Evolutionary conservation across 2,329 filamentous ascomycete species (phyloP).

Genomic region (Trichoderma aggressivum): DNA sequence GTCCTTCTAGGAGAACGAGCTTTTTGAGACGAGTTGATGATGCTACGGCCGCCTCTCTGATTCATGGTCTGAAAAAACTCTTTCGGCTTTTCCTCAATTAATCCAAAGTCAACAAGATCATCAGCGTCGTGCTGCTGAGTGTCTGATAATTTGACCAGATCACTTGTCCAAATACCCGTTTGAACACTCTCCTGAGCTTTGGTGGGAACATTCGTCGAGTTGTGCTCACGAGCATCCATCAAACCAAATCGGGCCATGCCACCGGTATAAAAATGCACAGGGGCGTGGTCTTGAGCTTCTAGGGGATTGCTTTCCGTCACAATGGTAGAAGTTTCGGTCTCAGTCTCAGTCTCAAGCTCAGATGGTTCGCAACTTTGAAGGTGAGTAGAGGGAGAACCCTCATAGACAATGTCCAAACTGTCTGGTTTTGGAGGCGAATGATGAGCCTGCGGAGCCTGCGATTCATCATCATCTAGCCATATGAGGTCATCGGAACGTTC

Average conservation of each 20-base stretch:
- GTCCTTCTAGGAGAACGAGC: neutral
- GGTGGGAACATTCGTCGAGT: neutral
- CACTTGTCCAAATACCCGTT: neutral
- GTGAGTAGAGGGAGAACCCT: neutral
- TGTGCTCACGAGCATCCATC: neutral
- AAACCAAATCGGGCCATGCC: conserved; percentile 14
- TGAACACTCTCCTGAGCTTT: neutral
- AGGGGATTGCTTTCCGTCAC: neutral
- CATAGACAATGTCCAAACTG: neutral
- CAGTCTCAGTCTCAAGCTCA: neutral
- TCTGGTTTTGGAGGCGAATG: neutral
- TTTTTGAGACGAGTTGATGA: neutral
- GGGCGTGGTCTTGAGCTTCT: neutral
- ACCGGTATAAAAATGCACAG: neutral
- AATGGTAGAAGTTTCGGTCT: neutral
- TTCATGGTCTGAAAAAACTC: conserved; percentile 24
- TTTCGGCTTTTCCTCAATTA: conserved; percentile 13
- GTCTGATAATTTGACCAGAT: neutral
- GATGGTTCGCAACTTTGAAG: neutral
- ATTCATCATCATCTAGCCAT: neutral
- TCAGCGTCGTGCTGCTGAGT: neutral
- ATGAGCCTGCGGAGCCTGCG: neutral
- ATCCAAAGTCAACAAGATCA: neutral
- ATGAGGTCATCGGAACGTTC: conserved; percentile 12
- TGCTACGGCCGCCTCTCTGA: conserved; percentile 21